Percentiles rank a stretch among this genome's conserved stretches.
phyloP scores from a whole-genome alignment of 129 eudicot species.

The Tagetes erecta region DNA sequence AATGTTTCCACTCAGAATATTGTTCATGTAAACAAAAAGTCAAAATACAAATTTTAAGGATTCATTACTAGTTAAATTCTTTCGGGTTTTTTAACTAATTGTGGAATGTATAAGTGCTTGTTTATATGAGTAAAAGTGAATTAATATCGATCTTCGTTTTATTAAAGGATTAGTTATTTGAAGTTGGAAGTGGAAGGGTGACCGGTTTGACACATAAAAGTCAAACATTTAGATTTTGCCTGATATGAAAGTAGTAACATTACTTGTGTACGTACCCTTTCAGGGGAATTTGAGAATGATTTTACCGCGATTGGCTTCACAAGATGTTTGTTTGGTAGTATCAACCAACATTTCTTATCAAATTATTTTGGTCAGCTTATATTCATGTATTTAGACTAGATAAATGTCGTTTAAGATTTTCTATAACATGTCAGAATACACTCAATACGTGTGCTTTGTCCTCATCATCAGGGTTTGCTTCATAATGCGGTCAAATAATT shows the following conservation, averaged over 20 bases:
- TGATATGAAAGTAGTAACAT: background rate
- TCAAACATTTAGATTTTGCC: conserved; percentile 11
- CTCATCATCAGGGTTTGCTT: background rate
- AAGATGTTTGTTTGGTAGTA: conserved; percentile 2
- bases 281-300: conserved; percentile 4
- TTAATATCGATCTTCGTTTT: background rate
- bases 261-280: background rate
- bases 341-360: conserved; percentile 12
- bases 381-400: background rate
- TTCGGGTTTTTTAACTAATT: background rate
- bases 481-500: background rate
- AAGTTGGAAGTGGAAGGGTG: background rate
- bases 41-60: conserved; percentile 9
- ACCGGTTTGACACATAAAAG: conserved; percentile 11
- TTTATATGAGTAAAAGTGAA: background rate
- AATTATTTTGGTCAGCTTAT: background rate
- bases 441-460: background rate
- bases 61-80: background rate
- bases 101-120: background rate
- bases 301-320: background rate
- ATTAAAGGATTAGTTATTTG: background rate
- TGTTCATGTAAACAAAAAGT: conserved; percentile 10
- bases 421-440: background rate
- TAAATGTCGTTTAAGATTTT: background rate
- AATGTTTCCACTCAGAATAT: conserved; percentile 8